Evolutionary conservation across 345 rosid genomes (phyloP).

Genomic region (Citrus mangshanensis): DNA sequence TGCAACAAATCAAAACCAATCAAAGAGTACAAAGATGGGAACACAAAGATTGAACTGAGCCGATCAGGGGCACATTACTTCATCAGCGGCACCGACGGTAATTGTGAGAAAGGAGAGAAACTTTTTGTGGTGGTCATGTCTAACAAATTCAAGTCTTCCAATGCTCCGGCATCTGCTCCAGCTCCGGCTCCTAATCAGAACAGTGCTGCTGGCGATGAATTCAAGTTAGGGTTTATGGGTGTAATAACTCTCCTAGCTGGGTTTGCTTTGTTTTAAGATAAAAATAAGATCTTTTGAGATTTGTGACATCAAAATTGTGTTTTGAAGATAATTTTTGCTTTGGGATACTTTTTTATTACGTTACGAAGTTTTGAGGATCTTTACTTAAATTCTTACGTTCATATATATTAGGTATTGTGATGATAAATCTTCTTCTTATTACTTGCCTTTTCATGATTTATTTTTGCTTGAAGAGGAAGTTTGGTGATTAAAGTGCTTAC

Average conservation of each 20-base stretch:
- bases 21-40: conserved; percentile 36
- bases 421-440: background rate
- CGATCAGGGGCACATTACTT: conserved; percentile 48
- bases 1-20: conserved; percentile 46
- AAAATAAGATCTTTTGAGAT: background rate
- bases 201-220: background rate
- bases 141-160: conserved; percentile 8
- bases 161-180: background rate
- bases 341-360: background rate
- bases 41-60: conserved; percentile 39
- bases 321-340: background rate
- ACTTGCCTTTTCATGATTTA: too few relatives aligned
- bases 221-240: background rate
- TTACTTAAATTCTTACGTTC: background rate
- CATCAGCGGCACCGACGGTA: conserved; percentile 55
- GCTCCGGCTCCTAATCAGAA: conserved; percentile 12
- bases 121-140: conserved; percentile 40
- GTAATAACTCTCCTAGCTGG: background rate
- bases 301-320: background rate
- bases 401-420: background rate
- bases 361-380: background rate
- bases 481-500: too few relatives aligned
- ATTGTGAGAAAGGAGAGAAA: conserved; percentile 50
- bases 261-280: background rate
- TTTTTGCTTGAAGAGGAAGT: too few relatives aligned